Percentiles rank a stretch among this genome's conserved stretches.
These are phyloP conservation scores for Afroboletus lepidellus DNA, from an alignment of 1,284 basidiomycete genomes.

Conservation along the genomic window DNA sequence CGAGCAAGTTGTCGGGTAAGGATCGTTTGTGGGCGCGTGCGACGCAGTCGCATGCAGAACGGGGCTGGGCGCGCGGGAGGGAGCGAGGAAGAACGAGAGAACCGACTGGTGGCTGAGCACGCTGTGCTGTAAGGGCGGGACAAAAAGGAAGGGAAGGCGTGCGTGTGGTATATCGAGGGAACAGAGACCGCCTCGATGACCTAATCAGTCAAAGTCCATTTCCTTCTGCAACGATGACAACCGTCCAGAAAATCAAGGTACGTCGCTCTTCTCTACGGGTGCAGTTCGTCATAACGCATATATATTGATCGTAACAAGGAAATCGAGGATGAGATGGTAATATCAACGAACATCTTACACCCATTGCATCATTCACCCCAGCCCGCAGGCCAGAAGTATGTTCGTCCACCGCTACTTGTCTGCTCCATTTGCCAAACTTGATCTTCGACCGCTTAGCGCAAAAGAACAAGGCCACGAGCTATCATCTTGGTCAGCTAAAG, in stretches of 20 bases:
- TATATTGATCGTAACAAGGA: slow-evolving; percentile 48
- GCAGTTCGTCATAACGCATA: slow-evolving; percentile 14
- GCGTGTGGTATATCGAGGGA: slow-evolving; percentile 7
- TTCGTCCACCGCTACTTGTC: slow-evolving; percentile 14
- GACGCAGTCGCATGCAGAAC: slow-evolving; percentile 65
- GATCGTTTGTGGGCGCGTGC: slow-evolving; percentile 37
- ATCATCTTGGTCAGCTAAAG: slow-evolving; percentile 95
- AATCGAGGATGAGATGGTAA: slow-evolving; percentile 96
- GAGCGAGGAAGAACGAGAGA: slow-evolving; percentile 35
- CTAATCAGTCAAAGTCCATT: slow-evolving; percentile 11
- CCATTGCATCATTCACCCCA: slow-evolving; percentile 17
- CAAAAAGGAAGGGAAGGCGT: slow-evolving; percentile 4
- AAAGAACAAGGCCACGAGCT: slow-evolving; percentile 97
- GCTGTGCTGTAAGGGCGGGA: background rate
- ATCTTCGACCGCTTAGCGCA: slow-evolving; percentile 56
- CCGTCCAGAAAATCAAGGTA: slow-evolving; percentile 88
- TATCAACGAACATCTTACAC: slow-evolving; percentile 23
- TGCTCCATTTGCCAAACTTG: slow-evolving; percentile 7
- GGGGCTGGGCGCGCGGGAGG: slow-evolving; percentile 26
- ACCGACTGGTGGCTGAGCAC: background rate
- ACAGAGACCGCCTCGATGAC: slow-evolving; percentile 13
- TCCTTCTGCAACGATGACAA: slow-evolving; percentile 61
- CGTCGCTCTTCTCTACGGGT: slow-evolving; percentile 22
- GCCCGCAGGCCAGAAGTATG: slow-evolving; percentile 56
- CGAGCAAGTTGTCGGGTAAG: slow-evolving; percentile 27